Conservation (phyloP, 78 protist species). For the Dictyostelium brefeldianum region DNA sequence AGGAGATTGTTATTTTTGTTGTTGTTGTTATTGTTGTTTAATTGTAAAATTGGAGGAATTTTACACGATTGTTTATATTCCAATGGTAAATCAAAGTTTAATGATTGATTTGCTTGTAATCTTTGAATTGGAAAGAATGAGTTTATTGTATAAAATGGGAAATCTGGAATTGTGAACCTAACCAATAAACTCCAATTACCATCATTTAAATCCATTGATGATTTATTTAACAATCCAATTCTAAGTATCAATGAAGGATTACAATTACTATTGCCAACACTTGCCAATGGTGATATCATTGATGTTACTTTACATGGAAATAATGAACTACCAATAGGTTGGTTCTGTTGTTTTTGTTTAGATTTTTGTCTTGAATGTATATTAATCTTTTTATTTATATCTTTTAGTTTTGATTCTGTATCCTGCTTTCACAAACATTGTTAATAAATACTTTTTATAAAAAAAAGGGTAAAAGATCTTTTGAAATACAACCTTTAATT, state of each 20-base stretch:
- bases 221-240: neutral
- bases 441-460: neutral
- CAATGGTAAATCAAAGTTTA: conserved; percentile 4
- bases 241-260: neutral
- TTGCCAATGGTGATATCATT: neutral
- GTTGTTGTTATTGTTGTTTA: too few species aligned
- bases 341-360: neutral
- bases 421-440: neutral
- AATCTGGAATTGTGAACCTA: neutral
- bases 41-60: too few species aligned
- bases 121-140: conserved; percentile 7
- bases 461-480: neutral
- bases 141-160: conserved; percentile 4
- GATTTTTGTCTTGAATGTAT: neutral
- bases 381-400: conserved; percentile 1
- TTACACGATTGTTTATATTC: conserved; percentile 8
- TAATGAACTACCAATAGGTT: neutral
- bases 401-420: neutral
- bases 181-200: conserved; percentile 6
- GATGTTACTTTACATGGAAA: conserved; percentile 7
- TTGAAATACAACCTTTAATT: neutral
- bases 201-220: neutral
- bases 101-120: neutral
- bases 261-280: neutral
- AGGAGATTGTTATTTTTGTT: too few species aligned